Evolutionary conservation across 2,329 filamentous ascomycete species (phyloP).

Genomic region (Gyromitra esculenta): DNA sequence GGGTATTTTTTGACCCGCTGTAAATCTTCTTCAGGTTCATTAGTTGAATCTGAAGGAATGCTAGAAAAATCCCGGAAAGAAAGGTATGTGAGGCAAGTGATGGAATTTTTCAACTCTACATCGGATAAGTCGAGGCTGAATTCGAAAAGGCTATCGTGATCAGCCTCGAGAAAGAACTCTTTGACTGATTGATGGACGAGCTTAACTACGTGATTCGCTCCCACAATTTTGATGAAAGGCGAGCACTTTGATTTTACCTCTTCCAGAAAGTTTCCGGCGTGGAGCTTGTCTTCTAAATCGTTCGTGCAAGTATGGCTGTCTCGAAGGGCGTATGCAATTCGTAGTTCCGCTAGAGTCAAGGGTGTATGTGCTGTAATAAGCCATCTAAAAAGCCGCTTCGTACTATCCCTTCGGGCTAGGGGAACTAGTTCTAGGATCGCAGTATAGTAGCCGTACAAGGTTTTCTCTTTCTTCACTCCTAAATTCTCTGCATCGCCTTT

Average conservation of each 20-base stretch:
- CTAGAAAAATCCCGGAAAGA: conserved; percentile 26
- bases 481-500: too few species aligned
- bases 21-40: conserved; percentile 12
- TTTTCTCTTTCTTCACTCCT: not conserved
- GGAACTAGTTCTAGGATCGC: conserved; percentile 26
- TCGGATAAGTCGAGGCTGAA: not conserved
- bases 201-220: conserved; percentile 18
- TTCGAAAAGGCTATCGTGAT: not conserved
- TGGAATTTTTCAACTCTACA: conserved; percentile 1
- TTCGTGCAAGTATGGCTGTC: not conserved
- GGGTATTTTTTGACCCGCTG: not conserved
- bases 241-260: conserved; percentile 23
- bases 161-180: conserved; percentile 20
- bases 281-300: not conserved
- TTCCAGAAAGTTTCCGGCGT: conserved; percentile 6
- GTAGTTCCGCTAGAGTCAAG: conserved; percentile 23
- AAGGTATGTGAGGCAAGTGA: conserved; percentile 32
- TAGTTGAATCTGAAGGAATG: not conserved
- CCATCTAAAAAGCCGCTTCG: conserved; percentile 14
- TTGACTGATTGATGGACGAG: conserved; percentile 36
- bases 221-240: conserved; percentile 20
- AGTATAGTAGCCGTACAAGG: conserved; percentile 23
- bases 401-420: not conserved
- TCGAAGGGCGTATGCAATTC: conserved; percentile 8
- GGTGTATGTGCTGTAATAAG: conserved; percentile 25